These are phyloP conservation scores for Euphorbia neoarborescens DNA, from an alignment of 441 rosid genomes.

Conservation along the genomic window DNA sequence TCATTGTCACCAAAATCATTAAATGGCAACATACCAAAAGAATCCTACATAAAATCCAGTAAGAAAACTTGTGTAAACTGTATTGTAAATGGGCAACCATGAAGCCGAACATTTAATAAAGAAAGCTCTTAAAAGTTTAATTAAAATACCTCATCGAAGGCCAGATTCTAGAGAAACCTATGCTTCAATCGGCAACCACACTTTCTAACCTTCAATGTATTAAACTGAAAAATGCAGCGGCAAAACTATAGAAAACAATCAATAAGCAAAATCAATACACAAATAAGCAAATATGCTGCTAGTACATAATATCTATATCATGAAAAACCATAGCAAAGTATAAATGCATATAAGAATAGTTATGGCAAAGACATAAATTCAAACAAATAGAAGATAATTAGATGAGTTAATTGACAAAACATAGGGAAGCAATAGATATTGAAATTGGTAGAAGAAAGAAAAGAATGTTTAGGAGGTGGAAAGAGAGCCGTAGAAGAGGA, in stretches of 20 bases:
- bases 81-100: neutral
- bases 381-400: neutral
- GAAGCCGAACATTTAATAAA: too few relatives aligned
- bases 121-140: too few relatives aligned
- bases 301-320: neutral
- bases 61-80: neutral
- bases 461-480: conserved; percentile 23
- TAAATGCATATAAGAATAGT: neutral
- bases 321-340: neutral
- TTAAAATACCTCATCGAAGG: conserved; percentile 51
- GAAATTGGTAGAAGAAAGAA: conserved; percentile 13
- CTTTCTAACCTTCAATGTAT: conserved; percentile 25
- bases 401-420: neutral
- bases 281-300: neutral
- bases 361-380: neutral
- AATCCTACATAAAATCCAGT: conserved; percentile 33
- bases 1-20: conserved; percentile 47
- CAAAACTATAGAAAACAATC: neutral
- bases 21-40: conserved; percentile 33
- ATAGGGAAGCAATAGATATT: conserved; percentile 1
- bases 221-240: conserved; percentile 27
- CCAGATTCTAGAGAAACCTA: conserved; percentile 28
- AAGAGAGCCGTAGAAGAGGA: too few relatives aligned
- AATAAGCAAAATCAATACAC: neutral
- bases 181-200: conserved; percentile 22